Base-by-base conservation (phyloP, 768 basidiomycete species). In the Lanmaoa pseudosensibilis region DNA sequence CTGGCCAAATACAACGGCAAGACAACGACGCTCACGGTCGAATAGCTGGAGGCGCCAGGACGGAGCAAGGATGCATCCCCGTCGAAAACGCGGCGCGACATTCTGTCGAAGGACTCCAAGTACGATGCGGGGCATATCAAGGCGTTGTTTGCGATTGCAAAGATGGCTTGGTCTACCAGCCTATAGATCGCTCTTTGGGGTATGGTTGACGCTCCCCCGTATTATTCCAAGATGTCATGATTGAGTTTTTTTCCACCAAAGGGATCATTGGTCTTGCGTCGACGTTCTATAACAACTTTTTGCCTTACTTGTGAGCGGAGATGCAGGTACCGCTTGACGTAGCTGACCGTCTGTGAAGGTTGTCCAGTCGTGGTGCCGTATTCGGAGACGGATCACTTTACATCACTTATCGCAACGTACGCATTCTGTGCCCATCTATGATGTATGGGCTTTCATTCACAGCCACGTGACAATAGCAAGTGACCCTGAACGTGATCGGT, bases 261-360 rank as follows among this genome's bases (percentile, higher is more conserved):
- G 88, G 83, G 0, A 72, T 88, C 33, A 90, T 91, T 53, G 90
- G 88, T 5, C 78, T 91, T 18, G 87, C 86, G 1, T 87, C 84
- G 55, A 88, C 88, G 2, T 73, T 91, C 67, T 86, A 83, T 60
- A 79, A 83, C 60, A 76, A 71, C 50, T 80, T 81, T 67, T 71
- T 84, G 27, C 78, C 81, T 5, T 83, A 77, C 62, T 74, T 80
- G 83, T 83, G 57, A 57, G 79, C 70, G 4, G 13, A 51, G 1
- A 4, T 18, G 37, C 19, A 8, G 9, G 18, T 13, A 9, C 4
- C n/a, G 4, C n/a, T 50, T 15, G 41, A 49, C 37, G 18, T 18
- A 23, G 15, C 43, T 60, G 39, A 54, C 27, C 11, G 4, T 33
- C 25, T 44, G 15, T 50, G 39, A 37, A 88, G 86, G 62, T 77